Evolutionary conservation across 2,329 filamentous ascomycete species (phyloP), one percentile per base, ranked within the genome.

Genomic region (Trichoderma citrinoviride): DNA sequence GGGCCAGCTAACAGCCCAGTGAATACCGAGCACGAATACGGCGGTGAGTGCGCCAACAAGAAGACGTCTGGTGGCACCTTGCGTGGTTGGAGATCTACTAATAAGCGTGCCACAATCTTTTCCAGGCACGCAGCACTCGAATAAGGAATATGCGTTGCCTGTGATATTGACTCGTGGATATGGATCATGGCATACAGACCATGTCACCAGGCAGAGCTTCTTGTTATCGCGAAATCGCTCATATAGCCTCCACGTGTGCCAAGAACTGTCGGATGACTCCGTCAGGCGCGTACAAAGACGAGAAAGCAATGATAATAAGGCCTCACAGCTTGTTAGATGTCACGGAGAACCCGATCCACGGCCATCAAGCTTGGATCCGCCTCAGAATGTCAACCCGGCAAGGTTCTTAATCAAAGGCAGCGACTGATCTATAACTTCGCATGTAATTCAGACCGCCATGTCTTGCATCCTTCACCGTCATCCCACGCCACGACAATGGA

Each of bases 1-100:
- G 23, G 58, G 15, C 21, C 47, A 61, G 44, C 53, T 44, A n/a
- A n/a, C n/a, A n/a, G n/a, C n/a, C n/a, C n/a, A n/a, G n/a, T n/a
- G 27, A 37, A 37, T 37, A 61, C 37, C 58, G 58, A 61, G 58
- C 29, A 61, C 58, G 58, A 61, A 61, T 61, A 61, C 58, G 58
- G 57, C 25, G 33, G 33, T 37, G 47, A 50, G 29, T 40, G 52
- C 6, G 15, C 29, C 17, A 27, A 40, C 19, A 15, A 29, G n/a
- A n/a, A n/a, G n/a, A 19, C 21, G 41, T n/a, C n/a, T n/a, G n/a
- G n/a, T n/a, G 27, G 6, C 17, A 2, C 46, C 41, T 29, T 43
- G 29, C 8, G 29, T 33, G 33, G 17, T 44, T 61, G 1, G 7
- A 50, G 46, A 41, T 50, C 23, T 12, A 33, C 3, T 29, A n/a